Evolutionary conservation across 768 basidiomycete genomes (phyloP), one percentile per base, ranked within the genome.

Genomic region (Serendipita sp.): DNA sequence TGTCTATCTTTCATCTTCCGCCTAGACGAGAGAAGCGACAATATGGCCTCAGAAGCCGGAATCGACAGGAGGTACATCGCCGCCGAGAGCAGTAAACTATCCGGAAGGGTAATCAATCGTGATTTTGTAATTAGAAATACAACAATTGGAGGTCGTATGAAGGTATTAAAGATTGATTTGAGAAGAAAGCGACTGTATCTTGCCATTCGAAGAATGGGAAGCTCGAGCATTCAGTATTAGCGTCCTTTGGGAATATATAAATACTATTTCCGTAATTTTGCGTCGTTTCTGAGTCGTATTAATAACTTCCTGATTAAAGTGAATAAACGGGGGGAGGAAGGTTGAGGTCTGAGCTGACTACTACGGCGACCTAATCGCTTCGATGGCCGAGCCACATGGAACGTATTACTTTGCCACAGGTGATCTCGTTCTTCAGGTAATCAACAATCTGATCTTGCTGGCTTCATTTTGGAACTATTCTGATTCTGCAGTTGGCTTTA

Each of bases 121-220:
- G 54, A 16, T 10, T 46, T 35, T 4, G 56, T 41, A 7, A 65
- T 38, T 2, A 58, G 54, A 56, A 58, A 56, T 37, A 56, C 51
- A 16, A 65, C 15, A 7, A 56, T 15, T 18, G 65, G 65, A 4
- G 65, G 65, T 35, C 53, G 51, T 24, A 65, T 8, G 16, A 65
- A 60, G 38, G 65, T 56, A 30, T 65, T 65, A 10, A 56, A 54
- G 44, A 65, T 28, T 8, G 65, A 65, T 13, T 46, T 30, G 32
- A 65, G 54, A 30, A 65, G 54, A 38, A 65, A 65, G 15, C 65
- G 65, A 28, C 28, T 28, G 37, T 60, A 60, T 28, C 56, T 28
- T n/a, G 34, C 16, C 56, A 60, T 60, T 28, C 56, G 56, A n/a
- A 60, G 11, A 8, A 53, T 5, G 18, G 18, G 48, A 24, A 53